Evolutionary conservation across 2,329 filamentous ascomycete genomes (phyloP).

Genomic region (Phyllosticta capitalensis): DNA sequence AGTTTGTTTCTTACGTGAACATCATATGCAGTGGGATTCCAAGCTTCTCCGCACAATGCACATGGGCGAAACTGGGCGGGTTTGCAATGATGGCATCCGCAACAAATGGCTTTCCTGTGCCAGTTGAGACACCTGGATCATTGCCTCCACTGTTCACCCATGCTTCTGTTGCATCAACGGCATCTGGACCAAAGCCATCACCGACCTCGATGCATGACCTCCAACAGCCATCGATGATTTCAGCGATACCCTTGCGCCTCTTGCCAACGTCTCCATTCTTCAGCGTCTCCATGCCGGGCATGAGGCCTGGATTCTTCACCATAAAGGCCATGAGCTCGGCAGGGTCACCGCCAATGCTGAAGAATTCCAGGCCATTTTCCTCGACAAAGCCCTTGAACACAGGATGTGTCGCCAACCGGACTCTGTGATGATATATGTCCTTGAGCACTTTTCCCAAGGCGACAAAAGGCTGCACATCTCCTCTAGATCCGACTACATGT

Average conservation of each 20-base stretch:
- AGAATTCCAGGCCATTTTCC: slow-evolving; percentile 43
- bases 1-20: slow-evolving; percentile 57
- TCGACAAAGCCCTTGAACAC: slow-evolving; percentile 40
- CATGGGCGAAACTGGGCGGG: slow-evolving; percentile 66
- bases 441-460: slow-evolving; percentile 41
- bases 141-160: slow-evolving; percentile 34
- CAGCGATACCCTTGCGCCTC: slow-evolving; percentile 62
- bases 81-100: slow-evolving; percentile 76
- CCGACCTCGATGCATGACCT: slow-evolving; percentile 73
- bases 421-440: slow-evolving; percentile 39
- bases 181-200: slow-evolving; percentile 47
- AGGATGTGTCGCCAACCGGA: slow-evolving; percentile 40
- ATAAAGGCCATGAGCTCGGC: slow-evolving; percentile 61
- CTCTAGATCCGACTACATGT: slow-evolving; percentile 40
- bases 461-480: slow-evolving; percentile 43
- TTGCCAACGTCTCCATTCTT: slow-evolving; percentile 68
- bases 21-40: slow-evolving; percentile 72
- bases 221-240: slow-evolving; percentile 82
- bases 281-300: slow-evolving; percentile 71
- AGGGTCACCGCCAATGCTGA: slow-evolving; percentile 42
- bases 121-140: slow-evolving; percentile 30
- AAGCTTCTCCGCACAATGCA: slow-evolving; percentile 66
- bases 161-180: slow-evolving; percentile 45
- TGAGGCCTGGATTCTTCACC: slow-evolving; percentile 79
- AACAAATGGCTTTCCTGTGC: slow-evolving; percentile 55